Conservation (phyloP, 106 monocot genomes). For the Dendrobium catenatum region DNA sequence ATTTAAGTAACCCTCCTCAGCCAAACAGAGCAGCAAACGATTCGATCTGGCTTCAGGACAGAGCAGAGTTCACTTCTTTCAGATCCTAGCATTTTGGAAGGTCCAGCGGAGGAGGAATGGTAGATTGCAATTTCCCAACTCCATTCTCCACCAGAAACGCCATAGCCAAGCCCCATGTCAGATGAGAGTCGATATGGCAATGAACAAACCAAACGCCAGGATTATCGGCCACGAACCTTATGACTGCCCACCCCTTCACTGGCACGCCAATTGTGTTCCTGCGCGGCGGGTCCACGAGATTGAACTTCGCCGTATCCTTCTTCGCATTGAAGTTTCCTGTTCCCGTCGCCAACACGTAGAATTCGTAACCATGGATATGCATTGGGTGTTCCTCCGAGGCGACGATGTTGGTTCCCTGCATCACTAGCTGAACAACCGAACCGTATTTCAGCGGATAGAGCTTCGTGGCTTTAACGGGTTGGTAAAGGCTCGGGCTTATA, state of each 20-base stretch:
- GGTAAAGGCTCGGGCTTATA: constrained; percentile 25
- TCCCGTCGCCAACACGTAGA: constrained; percentile 51
- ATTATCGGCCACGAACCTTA: constrained; percentile 58
- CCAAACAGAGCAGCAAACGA: no score
- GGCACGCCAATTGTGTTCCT: constrained; percentile 69
- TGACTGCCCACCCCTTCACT: constrained; percentile 59
- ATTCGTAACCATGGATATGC: constrained; percentile 64
- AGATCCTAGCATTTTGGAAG: constrained; percentile 38
- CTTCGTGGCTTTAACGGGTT: constrained; percentile 39
- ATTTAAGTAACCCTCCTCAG: no score
- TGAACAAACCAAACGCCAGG: constrained; percentile 72
- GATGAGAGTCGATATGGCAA: constrained; percentile 65
- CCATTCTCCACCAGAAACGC: constrained; percentile 69
- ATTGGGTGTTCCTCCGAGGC: constrained; percentile 57
- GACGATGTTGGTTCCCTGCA: constrained; percentile 63
- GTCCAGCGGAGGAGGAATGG: constrained; percentile 54
- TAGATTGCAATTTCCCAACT: constrained; percentile 32
- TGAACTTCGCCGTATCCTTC: constrained; percentile 36
- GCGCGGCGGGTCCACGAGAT: constrained; percentile 51
- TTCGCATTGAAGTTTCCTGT: constrained; percentile 48
- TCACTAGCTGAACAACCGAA: constrained; percentile 44
- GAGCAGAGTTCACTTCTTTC: no score
- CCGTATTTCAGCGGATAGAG: constrained; percentile 34
- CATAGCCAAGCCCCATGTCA: constrained; percentile 60
- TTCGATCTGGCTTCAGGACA: no score